These are phyloP conservation scores for Sanghuangporus sanghuang DNA, from an alignment of 1,284 basidiomycete genomes.

Conservation along the genomic window DNA sequence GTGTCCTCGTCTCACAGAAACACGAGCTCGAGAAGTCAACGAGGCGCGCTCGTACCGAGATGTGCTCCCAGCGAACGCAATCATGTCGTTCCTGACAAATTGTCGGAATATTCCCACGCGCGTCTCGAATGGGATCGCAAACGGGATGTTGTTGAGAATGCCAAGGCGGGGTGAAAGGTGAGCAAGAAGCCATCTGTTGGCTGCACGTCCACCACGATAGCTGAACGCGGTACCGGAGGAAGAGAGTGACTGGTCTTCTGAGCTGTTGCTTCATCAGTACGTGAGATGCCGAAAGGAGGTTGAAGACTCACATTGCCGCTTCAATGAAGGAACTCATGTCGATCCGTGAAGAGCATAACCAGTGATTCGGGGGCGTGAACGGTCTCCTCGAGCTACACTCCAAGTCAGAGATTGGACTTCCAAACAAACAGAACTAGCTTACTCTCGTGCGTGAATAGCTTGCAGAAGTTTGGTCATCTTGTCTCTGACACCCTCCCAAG, in stretches of 20 bases:
- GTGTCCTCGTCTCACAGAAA: constrained; percentile 66
- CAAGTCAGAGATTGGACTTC: neutral
- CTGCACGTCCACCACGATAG: constrained; percentile 26
- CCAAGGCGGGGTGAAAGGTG: constrained; percentile 81
- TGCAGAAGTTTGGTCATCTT: constrained; percentile 73
- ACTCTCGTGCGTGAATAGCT: constrained; percentile 85
- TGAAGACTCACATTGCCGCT: constrained; percentile 68
- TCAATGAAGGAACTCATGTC: constrained; percentile 88
- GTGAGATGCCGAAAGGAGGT: neutral
- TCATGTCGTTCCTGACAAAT: constrained; percentile 67
- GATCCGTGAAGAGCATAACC: constrained; percentile 76
- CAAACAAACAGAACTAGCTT: constrained; percentile 25
- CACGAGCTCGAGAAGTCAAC: constrained; percentile 34
- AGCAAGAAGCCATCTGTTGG: constrained; percentile 69
- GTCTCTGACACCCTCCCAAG: constrained; percentile 62
- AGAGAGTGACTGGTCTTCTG: constrained; percentile 53
- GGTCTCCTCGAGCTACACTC: constrained; percentile 65
- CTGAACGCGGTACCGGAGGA: constrained; percentile 24
- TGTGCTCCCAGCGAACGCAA: constrained; percentile 19
- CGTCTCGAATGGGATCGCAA: constrained; percentile 90
- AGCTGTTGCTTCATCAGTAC: constrained; percentile 29
- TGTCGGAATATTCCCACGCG: constrained; percentile 87
- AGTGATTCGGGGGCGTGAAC: constrained; percentile 80
- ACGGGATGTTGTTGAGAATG: constrained; percentile 93
- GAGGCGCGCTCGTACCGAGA: neutral